Evolutionary conservation across 2,329 filamentous ascomycete species (phyloP).

Genomic region (Penicillium psychrosexuale): DNA sequence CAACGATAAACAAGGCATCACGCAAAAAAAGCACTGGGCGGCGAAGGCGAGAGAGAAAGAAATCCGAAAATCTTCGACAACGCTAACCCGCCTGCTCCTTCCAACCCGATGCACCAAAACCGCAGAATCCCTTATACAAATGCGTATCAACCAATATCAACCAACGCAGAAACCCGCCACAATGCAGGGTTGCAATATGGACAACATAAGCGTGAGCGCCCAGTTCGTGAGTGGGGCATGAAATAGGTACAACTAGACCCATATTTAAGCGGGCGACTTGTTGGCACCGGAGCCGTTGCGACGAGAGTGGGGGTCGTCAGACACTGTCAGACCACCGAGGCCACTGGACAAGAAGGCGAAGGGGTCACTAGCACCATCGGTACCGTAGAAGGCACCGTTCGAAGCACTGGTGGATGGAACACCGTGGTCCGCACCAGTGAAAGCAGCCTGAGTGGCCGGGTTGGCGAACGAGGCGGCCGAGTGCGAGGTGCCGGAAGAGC

Average conservation of each 20-base stretch:
- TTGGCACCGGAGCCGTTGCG: conserved; percentile 46
- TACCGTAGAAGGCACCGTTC: conserved; percentile 67
- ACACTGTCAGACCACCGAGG: conserved; percentile 58
- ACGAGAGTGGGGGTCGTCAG: conserved; percentile 45
- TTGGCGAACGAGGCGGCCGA: conserved; percentile 87
- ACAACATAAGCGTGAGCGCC: conserved; percentile 32
- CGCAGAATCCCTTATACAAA: conserved; percentile 45
- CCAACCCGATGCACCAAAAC: conserved; percentile 45
- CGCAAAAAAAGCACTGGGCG: conserved; percentile 18
- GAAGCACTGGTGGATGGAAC: conserved; percentile 72
- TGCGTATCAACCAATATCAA: conserved; percentile 41
- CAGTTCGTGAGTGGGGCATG: conserved; percentile 17
- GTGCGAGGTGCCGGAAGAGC: conserved; percentile 72
- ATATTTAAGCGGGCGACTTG: conserved; percentile 45
- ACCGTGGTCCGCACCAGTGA: conserved; percentile 82
- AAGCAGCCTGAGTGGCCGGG: conserved; percentile 88
- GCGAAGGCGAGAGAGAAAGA: conserved; percentile 30
- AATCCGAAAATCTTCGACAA: conserved; percentile 38
- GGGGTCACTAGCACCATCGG: conserved; percentile 56
- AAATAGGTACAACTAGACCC: conserved; percentile 15
- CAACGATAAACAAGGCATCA: conserved; percentile 14
- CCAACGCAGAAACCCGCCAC: conserved; percentile 38
- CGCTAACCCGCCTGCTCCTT: conserved; percentile 44
- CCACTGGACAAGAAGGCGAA: conserved; percentile 63
- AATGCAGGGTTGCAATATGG: conserved; percentile 38